Conservation (phyloP, 495 filamentous ascomycete genomes). For the Penicillium soppii region DNA sequence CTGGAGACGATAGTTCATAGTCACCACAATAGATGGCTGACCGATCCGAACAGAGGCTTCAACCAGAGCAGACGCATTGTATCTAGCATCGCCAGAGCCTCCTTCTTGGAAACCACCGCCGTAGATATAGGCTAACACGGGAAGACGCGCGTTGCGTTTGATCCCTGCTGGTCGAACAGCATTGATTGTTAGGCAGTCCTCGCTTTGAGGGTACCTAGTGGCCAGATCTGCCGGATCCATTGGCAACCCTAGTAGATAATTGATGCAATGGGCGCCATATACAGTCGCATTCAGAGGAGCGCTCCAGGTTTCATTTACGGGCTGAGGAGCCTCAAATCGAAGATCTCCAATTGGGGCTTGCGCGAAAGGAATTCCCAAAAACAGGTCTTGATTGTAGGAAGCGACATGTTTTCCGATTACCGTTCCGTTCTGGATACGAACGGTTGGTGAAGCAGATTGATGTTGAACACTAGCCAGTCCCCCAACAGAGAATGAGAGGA, state of each 20-base stretch:
- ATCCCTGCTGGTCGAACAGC: slow-evolving; percentile 44
- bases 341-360: too few relatives aligned
- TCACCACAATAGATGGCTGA: slow-evolving; percentile 52
- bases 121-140: slow-evolving; percentile 48
- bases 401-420: slow-evolving; percentile 23
- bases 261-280: slow-evolving; percentile 22
- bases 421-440: slow-evolving; percentile 23
- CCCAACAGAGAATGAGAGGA: too few relatives aligned
- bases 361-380: slow-evolving; percentile 38
- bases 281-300: too few relatives aligned
- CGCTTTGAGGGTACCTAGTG: slow-evolving; percentile 22
- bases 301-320: slow-evolving; percentile 20
- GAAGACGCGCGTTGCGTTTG: slow-evolving; percentile 25
- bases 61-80: slow-evolving; percentile 31
- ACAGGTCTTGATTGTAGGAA: slow-evolving; percentile 33
- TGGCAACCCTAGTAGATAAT: slow-evolving; percentile 10
- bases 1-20: slow-evolving; percentile 57
- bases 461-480: too few relatives aligned
- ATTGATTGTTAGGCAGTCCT: slow-evolving; percentile 52
- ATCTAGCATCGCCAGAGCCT: slow-evolving; percentile 39
- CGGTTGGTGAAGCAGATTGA: background rate
- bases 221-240: too few relatives aligned
- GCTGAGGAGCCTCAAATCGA: slow-evolving; percentile 14
- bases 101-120: slow-evolving; percentile 46
- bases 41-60: slow-evolving; percentile 37